These are phyloP conservation scores for Sordaria brevicollis DNA, from an alignment of 495 filamentous ascomycete genomes.

Conservation along the genomic window DNA sequence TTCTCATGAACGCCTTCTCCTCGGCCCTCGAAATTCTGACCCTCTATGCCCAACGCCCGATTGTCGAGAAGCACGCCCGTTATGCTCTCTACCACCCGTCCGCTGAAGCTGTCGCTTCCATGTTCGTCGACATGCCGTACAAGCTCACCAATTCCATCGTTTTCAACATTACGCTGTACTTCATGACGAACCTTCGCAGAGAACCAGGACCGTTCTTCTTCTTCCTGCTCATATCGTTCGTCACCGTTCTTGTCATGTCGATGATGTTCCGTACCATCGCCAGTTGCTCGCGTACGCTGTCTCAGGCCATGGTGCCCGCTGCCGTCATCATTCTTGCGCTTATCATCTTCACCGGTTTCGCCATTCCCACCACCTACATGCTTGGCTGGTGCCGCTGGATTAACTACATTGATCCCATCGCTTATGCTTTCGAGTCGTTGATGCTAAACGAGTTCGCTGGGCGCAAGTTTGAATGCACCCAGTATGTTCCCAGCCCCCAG, in stretches of 20 bases:
- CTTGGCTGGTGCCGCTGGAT: conserved; percentile 79
- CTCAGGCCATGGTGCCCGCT: conserved; percentile 75
- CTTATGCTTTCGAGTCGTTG: conserved; percentile 76
- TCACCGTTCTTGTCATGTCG: conserved; percentile 60
- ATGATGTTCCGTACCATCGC: conserved; percentile 79
- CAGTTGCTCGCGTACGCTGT: conserved; percentile 64
- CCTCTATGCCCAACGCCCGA: conserved; percentile 75
- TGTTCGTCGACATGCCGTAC: conserved; percentile 76
- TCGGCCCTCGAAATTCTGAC: conserved; percentile 73
- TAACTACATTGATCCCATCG: conserved; percentile 76
- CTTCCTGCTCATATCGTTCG: conserved; percentile 63
- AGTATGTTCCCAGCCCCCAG: conserved; percentile 45
- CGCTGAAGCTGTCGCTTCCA: conserved; percentile 74
- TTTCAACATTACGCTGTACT: conserved; percentile 72
- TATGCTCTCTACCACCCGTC: conserved; percentile 92
- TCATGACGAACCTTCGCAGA: conserved; percentile 74
- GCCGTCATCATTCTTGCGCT: conserved; percentile 73
- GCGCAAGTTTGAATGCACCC: conserved; percentile 52
- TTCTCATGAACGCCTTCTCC: conserved; percentile 78
- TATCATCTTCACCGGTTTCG: conserved; percentile 85
- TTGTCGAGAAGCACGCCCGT: conserved; percentile 83
- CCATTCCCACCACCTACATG: conserved; percentile 70
- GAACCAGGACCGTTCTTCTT: conserved; percentile 72
- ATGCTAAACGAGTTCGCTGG: conserved; percentile 84
- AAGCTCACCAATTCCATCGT: conserved; percentile 37